Base-by-base conservation (phyloP, 345 rosid genomes). In the Lepidium africanum region DNA sequence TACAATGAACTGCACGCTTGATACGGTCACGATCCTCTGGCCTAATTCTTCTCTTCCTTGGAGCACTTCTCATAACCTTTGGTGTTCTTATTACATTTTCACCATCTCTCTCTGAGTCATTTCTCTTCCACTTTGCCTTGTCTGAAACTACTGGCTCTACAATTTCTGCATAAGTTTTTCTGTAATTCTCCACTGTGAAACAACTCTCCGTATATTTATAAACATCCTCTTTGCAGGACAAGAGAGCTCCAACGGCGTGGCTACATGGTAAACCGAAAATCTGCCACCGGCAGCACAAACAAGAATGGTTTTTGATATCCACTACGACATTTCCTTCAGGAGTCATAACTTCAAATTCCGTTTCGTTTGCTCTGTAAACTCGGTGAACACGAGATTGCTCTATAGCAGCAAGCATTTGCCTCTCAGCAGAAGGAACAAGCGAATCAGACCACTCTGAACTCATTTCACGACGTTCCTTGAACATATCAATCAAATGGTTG, bases 71-170 rank as follows among this genome's bases (percentile, higher is more conserved):
- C 49, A 78, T 79, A 41, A 83, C 78, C 69, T 75, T 88, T 16
- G 97, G 98, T 14, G 96, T 92, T 72, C 79, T 75, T 63, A 92
- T 80, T 32, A 78, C 19, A 48, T 78, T 54, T 50, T 80, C 84
- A 13, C 59, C 40, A 15, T 55, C 83, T 47, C 50, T 59, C 64
- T 60, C 55, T 63, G 67, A 76, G 57, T 66, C 76, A 23, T 77
- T 68, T 58, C 79, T 84, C 71, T 67, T 90, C 98, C 96, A 92
- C 17, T 86, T 69, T 14, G 73, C 72, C 75, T 82, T 85, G 65
- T 88, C 96, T 6, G 97, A 92, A 75, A 90, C 74, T n/a, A 90
- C 74, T n/a, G 98, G 94, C 72, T 90, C 92, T 40, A 92, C 80
- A 17, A 82, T 81, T 11, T 87, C 89, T 2, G 86, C 86, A 50